Evolutionary conservation across 106 monocot species (phyloP), one percentile per base, ranked within the genome.

Genomic region (Platanthera zijinensis): DNA sequence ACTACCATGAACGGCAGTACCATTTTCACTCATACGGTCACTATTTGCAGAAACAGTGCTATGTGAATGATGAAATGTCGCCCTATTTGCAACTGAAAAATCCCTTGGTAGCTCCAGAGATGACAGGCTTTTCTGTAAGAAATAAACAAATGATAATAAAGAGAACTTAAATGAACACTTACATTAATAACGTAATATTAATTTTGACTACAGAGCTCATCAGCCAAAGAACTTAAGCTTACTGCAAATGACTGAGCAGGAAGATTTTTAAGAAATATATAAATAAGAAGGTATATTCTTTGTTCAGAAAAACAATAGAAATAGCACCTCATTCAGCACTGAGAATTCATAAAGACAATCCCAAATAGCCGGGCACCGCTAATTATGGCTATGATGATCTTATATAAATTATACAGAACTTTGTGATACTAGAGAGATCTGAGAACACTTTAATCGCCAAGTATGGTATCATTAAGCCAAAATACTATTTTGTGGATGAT

Each of bases 61-160:
- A 48, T 72, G 13, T 75, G 91, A 83, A 62, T 76, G 75, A 46
- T 86, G 80, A 57, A 78, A 77, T 47, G 88, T 76, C 50, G 82
- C 54, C 19, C 78, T 75, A 78, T 90, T 92, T 63, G 84, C 90
- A 81, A 88, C 78, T 56, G 93, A 78, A 78, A 89, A 83, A 62
- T 83, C 83, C 72, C 91, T 71, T 5, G 89, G 89, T 22, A 99
- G 64, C 82, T 91, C 89, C 78, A 99, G 74, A 68, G 94, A 94
- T 81, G 97, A 94, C 64, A 99, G 81, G 53, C 82, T 92, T 94
- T 61, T 99, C 97, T 99, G 86, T 69, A 85, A 85, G 28, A 78
- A 52, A 71, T 46, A 52, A 66, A 9, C 17, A 66, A 66, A 66
- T 25, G 22, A 21, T 6, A 67, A 67, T 30, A 67, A 67, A 67